phyloP scores from a whole-genome alignment of 2,329 filamentous ascomycete genomes.

The Phialemoniopsis sp. region DNA sequence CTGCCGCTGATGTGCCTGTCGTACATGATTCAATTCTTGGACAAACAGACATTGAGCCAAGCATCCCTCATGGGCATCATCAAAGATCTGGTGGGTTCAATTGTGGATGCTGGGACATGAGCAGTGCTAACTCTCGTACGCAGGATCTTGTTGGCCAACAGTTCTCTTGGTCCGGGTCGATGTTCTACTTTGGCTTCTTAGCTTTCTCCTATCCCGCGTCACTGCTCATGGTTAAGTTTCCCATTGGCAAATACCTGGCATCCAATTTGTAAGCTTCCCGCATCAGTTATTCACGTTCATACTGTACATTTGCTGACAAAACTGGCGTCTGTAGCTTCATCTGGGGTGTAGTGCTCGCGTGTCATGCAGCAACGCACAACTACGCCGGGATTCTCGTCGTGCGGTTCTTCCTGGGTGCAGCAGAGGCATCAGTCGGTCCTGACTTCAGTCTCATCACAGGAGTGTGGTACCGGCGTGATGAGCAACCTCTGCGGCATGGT shows the following conservation, averaged over 20 bases:
- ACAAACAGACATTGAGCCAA: background rate
- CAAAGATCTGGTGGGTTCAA: conserved; percentile 7
- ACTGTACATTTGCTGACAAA: background rate
- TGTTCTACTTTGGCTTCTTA: conserved; percentile 12
- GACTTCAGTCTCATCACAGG: conserved; percentile 4
- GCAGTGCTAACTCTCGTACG: too few relatives aligned
- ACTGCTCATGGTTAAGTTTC: conserved; percentile 4
- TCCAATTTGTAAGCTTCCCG: conserved; percentile 2
- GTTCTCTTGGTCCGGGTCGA: conserved; percentile 1
- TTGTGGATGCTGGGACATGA: too few relatives aligned
- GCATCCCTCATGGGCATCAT: background rate
- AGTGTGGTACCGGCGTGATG: conserved; percentile 12
- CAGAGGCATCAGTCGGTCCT: conserved; percentile 3
- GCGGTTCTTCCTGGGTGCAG: conserved; percentile 3
- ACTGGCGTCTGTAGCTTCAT: conserved; percentile 1
- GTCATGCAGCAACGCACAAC: conserved; percentile 4
- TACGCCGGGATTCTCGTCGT: conserved; percentile 2
- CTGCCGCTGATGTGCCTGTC: conserved; percentile 1
- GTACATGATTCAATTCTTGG: conserved; percentile 1
- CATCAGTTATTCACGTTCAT: too few relatives aligned
- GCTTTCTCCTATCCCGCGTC: conserved; percentile 6
- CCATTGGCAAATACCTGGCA: conserved; percentile 8
- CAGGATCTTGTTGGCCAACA: background rate
- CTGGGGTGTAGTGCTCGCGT: conserved; percentile 5
- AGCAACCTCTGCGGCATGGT: conserved; percentile 10